Conservation (phyloP, 2,329 filamentous ascomycete genomes). For the Talaromyces piceae region DNA sequence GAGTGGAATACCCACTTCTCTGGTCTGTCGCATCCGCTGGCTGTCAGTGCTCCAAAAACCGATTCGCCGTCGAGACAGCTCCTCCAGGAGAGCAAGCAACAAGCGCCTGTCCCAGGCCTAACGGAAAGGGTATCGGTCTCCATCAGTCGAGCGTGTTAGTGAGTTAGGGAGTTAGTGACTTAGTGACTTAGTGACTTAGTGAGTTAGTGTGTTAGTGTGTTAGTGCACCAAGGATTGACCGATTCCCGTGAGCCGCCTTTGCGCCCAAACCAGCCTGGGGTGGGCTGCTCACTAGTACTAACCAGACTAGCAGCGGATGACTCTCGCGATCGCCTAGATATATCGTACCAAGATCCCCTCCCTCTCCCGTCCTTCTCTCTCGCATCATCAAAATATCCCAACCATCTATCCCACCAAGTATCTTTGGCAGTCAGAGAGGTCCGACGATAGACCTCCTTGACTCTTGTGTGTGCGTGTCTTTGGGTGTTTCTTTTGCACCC, state of each 20-base stretch:
- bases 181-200: no score
- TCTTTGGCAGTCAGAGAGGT: background rate
- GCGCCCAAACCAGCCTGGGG: background rate
- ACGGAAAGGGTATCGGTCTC: no score
- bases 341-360: background rate
- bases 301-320: no score
- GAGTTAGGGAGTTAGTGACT: no score
- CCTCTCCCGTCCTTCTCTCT: background rate
- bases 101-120: background rate
- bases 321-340: background rate
- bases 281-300: background rate
- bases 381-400: background rate
- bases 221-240: no score
- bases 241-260: background rate
- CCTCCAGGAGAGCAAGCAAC: no score
- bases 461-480: constrained; percentile 7
- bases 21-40: background rate
- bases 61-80: background rate
- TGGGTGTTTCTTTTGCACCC: background rate
- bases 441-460: background rate
- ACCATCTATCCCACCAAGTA: background rate
- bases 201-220: no score
- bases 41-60: background rate
- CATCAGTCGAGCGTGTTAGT: no score
- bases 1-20: background rate